Evolutionary conservation across 345 rosid species (phyloP), one percentile per base, ranked within the genome.

Genomic region (Salix koriyanagi): DNA sequence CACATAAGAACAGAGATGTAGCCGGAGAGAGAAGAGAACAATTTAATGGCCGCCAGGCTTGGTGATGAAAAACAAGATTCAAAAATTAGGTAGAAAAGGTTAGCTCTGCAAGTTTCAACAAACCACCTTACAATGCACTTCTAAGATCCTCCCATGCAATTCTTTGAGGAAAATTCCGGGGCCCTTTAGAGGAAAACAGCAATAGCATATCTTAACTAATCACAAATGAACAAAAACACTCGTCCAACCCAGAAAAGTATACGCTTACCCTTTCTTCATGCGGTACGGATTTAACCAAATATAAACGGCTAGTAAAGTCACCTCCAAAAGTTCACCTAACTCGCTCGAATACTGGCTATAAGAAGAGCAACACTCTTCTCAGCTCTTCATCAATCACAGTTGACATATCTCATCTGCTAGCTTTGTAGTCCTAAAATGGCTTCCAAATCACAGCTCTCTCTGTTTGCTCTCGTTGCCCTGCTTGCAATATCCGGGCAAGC

Each of bases 401-500:
- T 13, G 74, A 62, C 5, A 58, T 4, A 72, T 58, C 46, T 7
- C 52, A 16, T 41, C 61, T 32, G 7, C 19, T 44, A 26, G 28
- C 25, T 37, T 74, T 46, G 36, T 2, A 71, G 69, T 58, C 73
- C 18, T 44, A 28, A 18, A 73, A 90, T 88, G 93, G 88, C 85
- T 75, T 68, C 44, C 77, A 79, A 42, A 64, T 41, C 71, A 32
- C 39, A 36, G 25, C 67, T 76, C n/a, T 79, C 74, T 32, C 71
- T 75, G 73, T 46, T 82, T 41, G 52, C 85, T 79, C 76, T 52
- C 46, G 9, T 85, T 75, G 50, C 84, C 69, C 72, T 84, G 77
- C 77, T 89, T 34, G 84, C 80, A n/a, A 39, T 80, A 41, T 77
- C 82, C 0, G 74, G 82, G 26, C 85, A 89, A 72, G 92, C 85